A percentile compares a stretch with the other conserved stretches of the same genome.
Conservation (phyloP, 306 rosid species). For the Cucurbita ficifolia region DNA sequence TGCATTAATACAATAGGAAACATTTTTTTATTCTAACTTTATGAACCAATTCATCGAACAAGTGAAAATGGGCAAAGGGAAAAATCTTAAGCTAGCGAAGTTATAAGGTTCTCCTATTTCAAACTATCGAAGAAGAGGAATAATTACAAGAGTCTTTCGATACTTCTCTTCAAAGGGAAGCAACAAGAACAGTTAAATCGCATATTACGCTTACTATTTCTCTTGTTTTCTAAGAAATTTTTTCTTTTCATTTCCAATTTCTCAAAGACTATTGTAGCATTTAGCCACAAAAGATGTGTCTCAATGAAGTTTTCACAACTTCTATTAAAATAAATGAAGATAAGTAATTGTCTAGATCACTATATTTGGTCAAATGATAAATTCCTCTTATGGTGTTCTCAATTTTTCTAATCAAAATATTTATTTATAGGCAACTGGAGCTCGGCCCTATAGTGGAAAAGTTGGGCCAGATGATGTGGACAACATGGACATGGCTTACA, state of each 20-base stretch:
- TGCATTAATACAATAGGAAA: neutral
- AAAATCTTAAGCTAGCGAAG: neutral
- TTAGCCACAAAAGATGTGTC: neutral
- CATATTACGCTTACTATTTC: neutral
- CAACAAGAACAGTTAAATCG: neutral
- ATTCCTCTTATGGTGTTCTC: neutral
- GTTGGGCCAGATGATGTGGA: conserved; percentile 73
- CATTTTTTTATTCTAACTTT: neutral
- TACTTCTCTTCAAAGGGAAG: neutral
- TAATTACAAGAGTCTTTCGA: neutral
- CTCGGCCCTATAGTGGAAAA: conserved; percentile 74
- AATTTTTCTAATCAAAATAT: neutral
- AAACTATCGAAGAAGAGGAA: neutral
- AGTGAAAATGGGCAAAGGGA: neutral
- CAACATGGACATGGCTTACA: conserved; percentile 88
- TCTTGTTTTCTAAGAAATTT: neutral
- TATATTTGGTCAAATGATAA: neutral
- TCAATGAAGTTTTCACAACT: neutral
- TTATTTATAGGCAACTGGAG: conserved; percentile 70
- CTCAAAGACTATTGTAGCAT: neutral
- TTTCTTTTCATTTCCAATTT: neutral
- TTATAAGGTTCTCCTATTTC: neutral
- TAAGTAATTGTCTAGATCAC: neutral
- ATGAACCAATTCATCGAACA: neutral
- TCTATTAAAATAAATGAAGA: neutral